Percentiles rank a stretch among this genome's conserved stretches.
Conservation (phyloP, 2,329 filamentous ascomycete species). For the Ambrosiella cleistominuta region DNA sequence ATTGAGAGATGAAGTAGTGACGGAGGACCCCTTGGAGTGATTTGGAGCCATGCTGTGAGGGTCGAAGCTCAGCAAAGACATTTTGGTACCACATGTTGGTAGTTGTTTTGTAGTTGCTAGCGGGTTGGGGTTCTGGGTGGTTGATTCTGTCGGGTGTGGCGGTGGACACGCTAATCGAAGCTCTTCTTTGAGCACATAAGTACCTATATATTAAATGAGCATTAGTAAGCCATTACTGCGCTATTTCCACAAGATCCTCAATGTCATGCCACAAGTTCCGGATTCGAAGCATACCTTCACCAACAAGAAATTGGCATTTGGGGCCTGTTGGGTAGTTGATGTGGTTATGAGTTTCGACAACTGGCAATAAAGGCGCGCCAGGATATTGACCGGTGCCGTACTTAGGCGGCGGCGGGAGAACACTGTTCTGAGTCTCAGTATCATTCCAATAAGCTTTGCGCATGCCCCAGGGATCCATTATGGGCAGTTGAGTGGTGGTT, state of each 20-base stretch:
- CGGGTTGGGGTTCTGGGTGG: conserved; percentile 73
- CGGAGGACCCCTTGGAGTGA: conserved; percentile 36
- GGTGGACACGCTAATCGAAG: conserved; percentile 84
- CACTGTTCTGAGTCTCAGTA: conserved; percentile 29
- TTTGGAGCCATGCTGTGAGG: conserved; percentile 36
- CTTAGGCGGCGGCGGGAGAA: conserved; percentile 70
- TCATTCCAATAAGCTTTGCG: conserved; percentile 10
- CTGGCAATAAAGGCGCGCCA: conserved; percentile 34
- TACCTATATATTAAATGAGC: conserved; percentile 37
- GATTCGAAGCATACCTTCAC: conserved; percentile 49
- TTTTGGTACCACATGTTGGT: conserved; percentile 67
- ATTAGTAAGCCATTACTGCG: neutral
- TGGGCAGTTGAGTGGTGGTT: neutral
- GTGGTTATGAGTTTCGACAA: conserved; percentile 89
- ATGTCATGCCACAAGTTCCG: neutral
- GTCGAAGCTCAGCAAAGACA: conserved; percentile 61
- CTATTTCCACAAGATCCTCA: neutral
- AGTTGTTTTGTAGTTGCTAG: conserved; percentile 70
- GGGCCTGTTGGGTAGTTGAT: conserved; percentile 62
- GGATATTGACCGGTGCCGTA: conserved; percentile 62
- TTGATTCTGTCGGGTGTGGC: conserved; percentile 85
- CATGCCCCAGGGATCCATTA: conserved; percentile 11
- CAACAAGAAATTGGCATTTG: conserved; percentile 79
- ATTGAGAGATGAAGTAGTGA: conserved; percentile 29
- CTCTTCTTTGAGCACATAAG: conserved; percentile 80